phyloP scores from a whole-genome alignment of 2,329 filamentous ascomycete species.

The Colletotrichum brevisporum region DNA sequence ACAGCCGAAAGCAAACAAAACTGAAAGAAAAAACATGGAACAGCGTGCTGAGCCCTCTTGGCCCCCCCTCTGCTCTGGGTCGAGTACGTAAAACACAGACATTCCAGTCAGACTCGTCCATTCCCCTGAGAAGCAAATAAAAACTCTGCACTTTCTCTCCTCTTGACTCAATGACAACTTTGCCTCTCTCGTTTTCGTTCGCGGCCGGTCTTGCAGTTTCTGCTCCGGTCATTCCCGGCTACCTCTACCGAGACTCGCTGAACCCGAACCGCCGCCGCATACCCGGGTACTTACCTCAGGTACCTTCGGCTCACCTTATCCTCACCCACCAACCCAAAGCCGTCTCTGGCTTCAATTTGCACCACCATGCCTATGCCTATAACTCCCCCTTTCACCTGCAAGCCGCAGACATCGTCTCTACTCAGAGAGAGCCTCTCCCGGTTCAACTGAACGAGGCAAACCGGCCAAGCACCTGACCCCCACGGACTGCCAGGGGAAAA shows the following conservation, averaged over 20 bases:
- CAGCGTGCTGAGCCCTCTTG: no score
- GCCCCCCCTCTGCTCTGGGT: background rate
- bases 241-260: background rate
- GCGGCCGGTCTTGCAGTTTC: background rate
- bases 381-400: background rate
- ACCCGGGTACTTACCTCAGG: background rate
- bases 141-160: background rate
- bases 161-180: conserved; percentile 2
- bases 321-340: no score
- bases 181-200: conserved; percentile 1
- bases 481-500: conserved; percentile 32
- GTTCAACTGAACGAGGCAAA: conserved; percentile 6
- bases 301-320: no score
- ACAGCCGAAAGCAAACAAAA: conserved; percentile 3
- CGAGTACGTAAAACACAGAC: background rate
- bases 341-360: no score
- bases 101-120: conserved; percentile 5
- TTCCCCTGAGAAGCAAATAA: background rate
- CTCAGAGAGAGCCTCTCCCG: background rate
- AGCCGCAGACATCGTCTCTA: background rate
- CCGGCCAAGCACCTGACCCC: conserved; percentile 29
- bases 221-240: conserved; percentile 10
- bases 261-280: background rate
- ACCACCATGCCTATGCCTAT: background rate
- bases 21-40: conserved; percentile 3